Evolutionary conservation across 352 stramenopile genomes (phyloP).

Genomic region (Phytophthora parvispora): DNA sequence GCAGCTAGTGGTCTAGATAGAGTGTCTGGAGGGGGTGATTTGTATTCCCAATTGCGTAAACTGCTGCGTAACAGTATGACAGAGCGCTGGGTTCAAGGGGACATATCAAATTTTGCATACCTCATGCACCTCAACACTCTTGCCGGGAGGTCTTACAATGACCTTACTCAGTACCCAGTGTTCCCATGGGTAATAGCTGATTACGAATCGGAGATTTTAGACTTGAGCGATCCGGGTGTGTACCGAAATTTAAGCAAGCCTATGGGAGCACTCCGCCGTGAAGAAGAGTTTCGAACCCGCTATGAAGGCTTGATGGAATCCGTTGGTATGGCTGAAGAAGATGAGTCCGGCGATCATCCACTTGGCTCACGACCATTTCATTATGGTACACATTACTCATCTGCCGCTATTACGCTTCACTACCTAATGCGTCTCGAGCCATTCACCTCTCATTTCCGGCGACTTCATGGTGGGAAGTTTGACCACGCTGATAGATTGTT

Average conservation of each 20-base stretch:
- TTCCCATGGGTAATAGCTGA: slow-evolving; percentile 99
- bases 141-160: slow-evolving; percentile 97
- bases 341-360: slow-evolving; percentile 40
- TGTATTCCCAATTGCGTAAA: slow-evolving; percentile 79
- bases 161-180: slow-evolving; percentile 98
- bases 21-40: slow-evolving; percentile 50
- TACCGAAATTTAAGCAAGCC: slow-evolving; percentile 98
- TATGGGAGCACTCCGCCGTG: slow-evolving; percentile 97
- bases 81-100: slow-evolving; percentile 75
- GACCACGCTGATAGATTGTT: slow-evolving; percentile 99
- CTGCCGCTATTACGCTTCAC: slow-evolving; percentile 96
- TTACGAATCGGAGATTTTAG: slow-evolving; percentile 94
- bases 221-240: slow-evolving; percentile 93
- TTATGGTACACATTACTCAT: slow-evolving; percentile 97
- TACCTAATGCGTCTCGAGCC: slow-evolving; percentile 98
- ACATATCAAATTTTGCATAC: slow-evolving; percentile 96
- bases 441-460: slow-evolving; percentile 95
- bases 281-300: slow-evolving; percentile 79
- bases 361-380: slow-evolving; percentile 86
- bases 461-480: slow-evolving; percentile 98
- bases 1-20: slow-evolving; percentile 72
- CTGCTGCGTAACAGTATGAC: slow-evolving; percentile 82
- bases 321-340: slow-evolving; percentile 10
- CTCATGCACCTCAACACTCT: slow-evolving; percentile 97
- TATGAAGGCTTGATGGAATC: slow-evolving; percentile 73